Evolutionary conservation across 345 rosid species (phyloP).

Genomic region (Camelina hispida): DNA sequence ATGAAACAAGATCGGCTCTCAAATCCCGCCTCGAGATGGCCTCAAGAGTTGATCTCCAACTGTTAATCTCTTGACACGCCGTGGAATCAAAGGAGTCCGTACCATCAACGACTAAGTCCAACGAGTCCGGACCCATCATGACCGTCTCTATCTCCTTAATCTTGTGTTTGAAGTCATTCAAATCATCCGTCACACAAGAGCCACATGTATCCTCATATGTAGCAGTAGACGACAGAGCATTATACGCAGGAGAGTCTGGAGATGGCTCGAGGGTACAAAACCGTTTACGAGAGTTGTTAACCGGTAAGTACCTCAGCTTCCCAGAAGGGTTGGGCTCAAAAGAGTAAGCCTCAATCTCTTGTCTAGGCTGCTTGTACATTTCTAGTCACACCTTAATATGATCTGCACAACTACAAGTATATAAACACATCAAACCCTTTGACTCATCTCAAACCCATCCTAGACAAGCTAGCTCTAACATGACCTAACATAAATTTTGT

Average conservation of each 20-base stretch:
- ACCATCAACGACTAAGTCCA: constrained; percentile 22
- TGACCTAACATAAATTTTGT: not conserved
- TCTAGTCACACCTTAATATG: constrained; percentile 8
- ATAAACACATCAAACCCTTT: not conserved
- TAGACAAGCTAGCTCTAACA: not conserved
- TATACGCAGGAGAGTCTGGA: constrained; percentile 47
- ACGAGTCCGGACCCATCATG: constrained; percentile 81
- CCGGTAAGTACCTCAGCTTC: constrained; percentile 38
- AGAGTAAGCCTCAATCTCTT: constrained; percentile 29
- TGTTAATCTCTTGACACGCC: constrained; percentile 45
- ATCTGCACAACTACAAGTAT: constrained; percentile 31
- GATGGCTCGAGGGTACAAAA: constrained; percentile 73
- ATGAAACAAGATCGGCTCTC: constrained; percentile 60
- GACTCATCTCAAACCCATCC: constrained; percentile 11
- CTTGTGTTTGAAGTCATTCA: constrained; percentile 64
- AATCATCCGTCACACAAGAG: constrained; percentile 82
- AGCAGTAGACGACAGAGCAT: constrained; percentile 48
- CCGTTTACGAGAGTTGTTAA: constrained; percentile 49
- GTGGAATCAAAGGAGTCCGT: constrained; percentile 36
- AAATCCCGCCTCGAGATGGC: constrained; percentile 67
- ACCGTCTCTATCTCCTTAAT: constrained; percentile 76
- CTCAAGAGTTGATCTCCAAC: constrained; percentile 57
- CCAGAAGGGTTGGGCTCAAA: constrained; percentile 17
- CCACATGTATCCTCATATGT: constrained; percentile 64
- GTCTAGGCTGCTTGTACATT: constrained; percentile 42